A percentile compares a stretch with the other conserved stretches of the same genome.
Evolutionary conservation across 2,329 filamentous ascomycete genomes (phyloP).

Genomic region (Fusarium albosuccineum): DNA sequence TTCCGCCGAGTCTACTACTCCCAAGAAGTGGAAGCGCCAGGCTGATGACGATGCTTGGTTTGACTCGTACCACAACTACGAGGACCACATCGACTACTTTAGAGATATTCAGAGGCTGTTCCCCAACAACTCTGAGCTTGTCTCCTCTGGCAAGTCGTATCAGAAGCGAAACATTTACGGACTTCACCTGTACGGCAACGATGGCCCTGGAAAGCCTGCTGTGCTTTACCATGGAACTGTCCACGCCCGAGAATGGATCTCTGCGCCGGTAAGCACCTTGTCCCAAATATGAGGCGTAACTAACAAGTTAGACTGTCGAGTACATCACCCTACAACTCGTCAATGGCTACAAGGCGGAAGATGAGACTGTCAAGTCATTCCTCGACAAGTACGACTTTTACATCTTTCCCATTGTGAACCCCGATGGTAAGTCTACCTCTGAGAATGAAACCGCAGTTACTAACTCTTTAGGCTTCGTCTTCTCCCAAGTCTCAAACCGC

Average conservation of each 20-base stretch:
- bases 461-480: conserved; percentile 56
- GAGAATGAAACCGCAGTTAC: not conserved
- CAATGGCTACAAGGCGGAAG: conserved; percentile 54
- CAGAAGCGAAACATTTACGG: conserved; percentile 69
- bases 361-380: conserved; percentile 54
- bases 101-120: conserved; percentile 57
- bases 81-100: conserved; percentile 63
- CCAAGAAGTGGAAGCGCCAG: conserved; percentile 43
- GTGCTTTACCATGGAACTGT: conserved; percentile 65
- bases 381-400: conserved; percentile 71
- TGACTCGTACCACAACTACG: conserved; percentile 63
- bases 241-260: conserved; percentile 68
- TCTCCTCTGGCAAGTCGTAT: conserved; percentile 59
- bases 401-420: conserved; percentile 65
- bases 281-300: not conserved
- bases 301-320: conserved; percentile 53
- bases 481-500: conserved; percentile 60
- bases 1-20: conserved; percentile 41
- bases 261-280: conserved; percentile 64
- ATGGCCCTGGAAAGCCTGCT: conserved; percentile 61
- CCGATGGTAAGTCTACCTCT: conserved; percentile 53
- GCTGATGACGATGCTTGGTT: conserved; percentile 58
- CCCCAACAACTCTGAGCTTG: conserved; percentile 60
- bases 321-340: conserved; percentile 62
- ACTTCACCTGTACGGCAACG: conserved; percentile 62